Percentiles rank a stretch among this genome's conserved stretches.
Evolutionary conservation across 805 yeast genomes (phyloP).

Genomic region (Pichia phayaonensis): DNA sequence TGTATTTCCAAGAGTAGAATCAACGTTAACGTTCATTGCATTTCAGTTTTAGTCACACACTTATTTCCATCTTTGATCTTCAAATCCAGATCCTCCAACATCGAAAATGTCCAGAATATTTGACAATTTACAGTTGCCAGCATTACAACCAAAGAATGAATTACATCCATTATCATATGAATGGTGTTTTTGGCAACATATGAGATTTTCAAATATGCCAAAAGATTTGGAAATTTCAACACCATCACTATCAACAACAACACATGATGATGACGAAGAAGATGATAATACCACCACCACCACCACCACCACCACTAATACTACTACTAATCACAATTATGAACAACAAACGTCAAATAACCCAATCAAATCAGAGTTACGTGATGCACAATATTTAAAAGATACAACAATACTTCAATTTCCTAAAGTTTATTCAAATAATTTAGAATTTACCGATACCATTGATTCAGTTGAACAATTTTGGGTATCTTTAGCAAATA

Average conservation of each 20-base stretch:
- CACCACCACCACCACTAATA: background rate
- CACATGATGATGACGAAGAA: background rate
- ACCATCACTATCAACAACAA: background rate
- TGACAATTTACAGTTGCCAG: constrained; percentile 1
- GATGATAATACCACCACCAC: too few species aligned
- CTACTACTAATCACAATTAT: constrained; percentile 12
- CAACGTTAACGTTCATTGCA: background rate
- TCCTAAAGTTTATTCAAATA: constrained; percentile 21
- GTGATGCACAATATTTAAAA: constrained; percentile 30
- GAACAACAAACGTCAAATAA: background rate
- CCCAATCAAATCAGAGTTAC: constrained; percentile 10
- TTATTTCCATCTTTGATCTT: too few species aligned
- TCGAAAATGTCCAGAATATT: constrained; percentile 4
- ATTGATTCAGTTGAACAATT: constrained; percentile 47
- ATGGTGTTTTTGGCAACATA: constrained; percentile 46
- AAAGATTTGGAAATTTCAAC: background rate
- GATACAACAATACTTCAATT: constrained; percentile 39
- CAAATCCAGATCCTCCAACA: too few species aligned
- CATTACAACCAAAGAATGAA: background rate
- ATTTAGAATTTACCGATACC: constrained; percentile 12
- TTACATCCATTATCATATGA: constrained; percentile 37
- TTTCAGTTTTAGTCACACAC: background rate
- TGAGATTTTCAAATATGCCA: constrained; percentile 20
- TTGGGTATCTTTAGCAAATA: constrained; percentile 37
- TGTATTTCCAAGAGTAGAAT: background rate